Percentiles rank a stretch among this genome's conserved stretches.
Conservation (phyloP, 805 yeast genomes). For the Saccharomycopsis fodiens region DNA sequence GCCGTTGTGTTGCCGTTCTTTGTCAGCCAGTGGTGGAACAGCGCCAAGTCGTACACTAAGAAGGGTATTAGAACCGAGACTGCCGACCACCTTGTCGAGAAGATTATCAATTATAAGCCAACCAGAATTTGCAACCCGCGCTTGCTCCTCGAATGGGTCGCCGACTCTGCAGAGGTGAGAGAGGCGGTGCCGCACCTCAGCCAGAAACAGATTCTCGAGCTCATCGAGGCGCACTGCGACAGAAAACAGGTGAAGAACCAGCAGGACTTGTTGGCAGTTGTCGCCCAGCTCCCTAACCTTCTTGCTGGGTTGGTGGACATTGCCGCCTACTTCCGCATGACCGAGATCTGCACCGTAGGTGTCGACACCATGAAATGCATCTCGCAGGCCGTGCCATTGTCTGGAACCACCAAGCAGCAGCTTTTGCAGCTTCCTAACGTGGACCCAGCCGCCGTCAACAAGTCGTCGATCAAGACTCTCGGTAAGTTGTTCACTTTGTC, state of each 20-base stretch:
- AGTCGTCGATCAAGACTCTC: constrained; percentile 45
- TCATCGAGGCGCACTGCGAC: constrained; percentile 51
- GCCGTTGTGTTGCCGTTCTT: constrained; percentile 73
- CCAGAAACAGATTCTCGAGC: constrained; percentile 39
- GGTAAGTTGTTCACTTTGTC: constrained; percentile 62
- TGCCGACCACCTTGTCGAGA: constrained; percentile 70
- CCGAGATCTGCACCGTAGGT: constrained; percentile 53
- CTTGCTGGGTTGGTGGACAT: constrained; percentile 72
- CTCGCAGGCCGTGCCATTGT: constrained; percentile 64
- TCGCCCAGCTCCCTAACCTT: constrained; percentile 57
- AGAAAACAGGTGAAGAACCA: constrained; percentile 37
- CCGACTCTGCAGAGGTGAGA: constrained; percentile 59
- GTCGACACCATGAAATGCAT: constrained; percentile 63
- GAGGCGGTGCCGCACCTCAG: constrained; percentile 29
- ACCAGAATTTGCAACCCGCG: constrained; percentile 51
- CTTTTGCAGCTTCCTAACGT: constrained; percentile 78
- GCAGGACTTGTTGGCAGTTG: constrained; percentile 43
- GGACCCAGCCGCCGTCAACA: constrained; percentile 36
- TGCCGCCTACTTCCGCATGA: constrained; percentile 69
- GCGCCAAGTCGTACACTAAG: constrained; percentile 70
- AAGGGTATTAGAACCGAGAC: constrained; percentile 77
- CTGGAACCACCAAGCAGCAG: constrained; percentile 44
- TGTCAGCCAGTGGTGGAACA: constrained; percentile 88
- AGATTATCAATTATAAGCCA: constrained; percentile 67
- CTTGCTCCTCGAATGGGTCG: constrained; percentile 50